phyloP scores from a whole-genome alignment of 2,329 filamentous ascomycete genomes.

The Cercospora brassicicola region DNA sequence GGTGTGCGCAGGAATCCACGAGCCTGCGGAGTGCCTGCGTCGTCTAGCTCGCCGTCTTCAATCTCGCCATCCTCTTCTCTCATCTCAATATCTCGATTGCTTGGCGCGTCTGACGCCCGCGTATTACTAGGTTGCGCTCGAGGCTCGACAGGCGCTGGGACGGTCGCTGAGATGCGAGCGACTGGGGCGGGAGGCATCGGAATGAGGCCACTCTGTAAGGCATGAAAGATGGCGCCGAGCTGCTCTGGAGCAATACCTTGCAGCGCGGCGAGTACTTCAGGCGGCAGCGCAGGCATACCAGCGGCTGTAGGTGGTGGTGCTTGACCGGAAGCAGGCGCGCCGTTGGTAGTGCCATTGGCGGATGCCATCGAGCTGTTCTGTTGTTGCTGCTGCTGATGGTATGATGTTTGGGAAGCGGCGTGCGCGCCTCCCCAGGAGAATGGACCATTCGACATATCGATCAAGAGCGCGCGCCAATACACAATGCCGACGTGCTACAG shows the following conservation, averaged over 20 bases:
- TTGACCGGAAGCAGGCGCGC: constrained; percentile 14
- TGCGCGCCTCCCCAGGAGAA: constrained; percentile 21
- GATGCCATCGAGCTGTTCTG: not conserved
- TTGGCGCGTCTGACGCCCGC: not conserved
- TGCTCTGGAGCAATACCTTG: constrained; percentile 34
- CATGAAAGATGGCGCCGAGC: constrained; percentile 29
- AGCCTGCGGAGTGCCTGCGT: constrained; percentile 3
- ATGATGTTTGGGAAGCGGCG: constrained; percentile 9
- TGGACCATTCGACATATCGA: constrained; percentile 28
- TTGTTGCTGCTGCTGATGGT: constrained; percentile 20
- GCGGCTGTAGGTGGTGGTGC: not conserved
- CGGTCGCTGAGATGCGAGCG: not conserved
- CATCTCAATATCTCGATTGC: constrained; percentile 35
- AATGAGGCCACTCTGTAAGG: constrained; percentile 33
- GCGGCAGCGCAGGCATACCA: constrained; percentile 8
- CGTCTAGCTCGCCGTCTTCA: constrained; percentile 63
- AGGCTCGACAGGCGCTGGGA: not conserved
- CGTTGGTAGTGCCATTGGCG: constrained; percentile 10
- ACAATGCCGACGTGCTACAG: not conserved
- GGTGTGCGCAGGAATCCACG: constrained; percentile 33
- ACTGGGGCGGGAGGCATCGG: constrained; percentile 26
- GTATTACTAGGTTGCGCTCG: not conserved
- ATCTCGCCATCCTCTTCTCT: constrained; percentile 74
- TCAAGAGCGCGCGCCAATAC: constrained; percentile 13
- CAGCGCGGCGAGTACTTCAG: constrained; percentile 17